Evolutionary conservation across 306 rosid genomes (phyloP).

Genomic region (Medicago truncatula): DNA sequence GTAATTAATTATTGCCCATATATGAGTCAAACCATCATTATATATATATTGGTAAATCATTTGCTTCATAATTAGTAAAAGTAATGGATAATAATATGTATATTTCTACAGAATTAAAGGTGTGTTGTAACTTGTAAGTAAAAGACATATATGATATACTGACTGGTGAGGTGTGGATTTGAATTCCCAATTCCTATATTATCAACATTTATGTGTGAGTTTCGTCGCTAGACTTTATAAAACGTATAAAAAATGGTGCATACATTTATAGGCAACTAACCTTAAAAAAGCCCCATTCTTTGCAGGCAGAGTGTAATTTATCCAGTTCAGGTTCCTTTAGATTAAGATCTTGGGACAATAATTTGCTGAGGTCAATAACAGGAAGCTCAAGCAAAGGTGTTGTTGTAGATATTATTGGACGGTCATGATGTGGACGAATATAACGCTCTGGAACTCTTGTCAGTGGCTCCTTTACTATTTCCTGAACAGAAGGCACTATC

Average conservation of each 20-base stretch:
- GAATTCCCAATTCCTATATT: no score
- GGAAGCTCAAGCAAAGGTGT: not conserved
- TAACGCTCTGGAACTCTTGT: constrained; percentile 30
- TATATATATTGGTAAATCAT: no score
- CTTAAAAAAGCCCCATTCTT: not conserved
- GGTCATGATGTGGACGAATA: not conserved
- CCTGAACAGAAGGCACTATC: constrained; percentile 33
- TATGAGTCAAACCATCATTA: not conserved
- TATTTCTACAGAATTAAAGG: no score
- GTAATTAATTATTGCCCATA: not conserved
- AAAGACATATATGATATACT: no score
- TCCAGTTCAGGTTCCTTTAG: not conserved
- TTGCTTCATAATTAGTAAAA: no score
- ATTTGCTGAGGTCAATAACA: not conserved
- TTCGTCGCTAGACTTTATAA: no score
- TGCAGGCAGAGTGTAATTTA: not conserved
- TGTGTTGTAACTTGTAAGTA: no score
- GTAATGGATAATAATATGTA: no score
- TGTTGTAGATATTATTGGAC: not conserved
- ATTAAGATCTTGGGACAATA: not conserved
- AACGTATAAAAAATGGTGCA: not conserved
- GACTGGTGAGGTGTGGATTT: no score
- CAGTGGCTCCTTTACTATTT: not conserved
- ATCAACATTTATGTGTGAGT: no score
- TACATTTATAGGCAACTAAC: not conserved